A percentile compares a stretch with the other conserved stretches of the same genome.
These are phyloP conservation scores for Lepidopterella palustris DNA, from an alignment of 495 filamentous ascomycete genomes.

Conservation along the genomic window DNA sequence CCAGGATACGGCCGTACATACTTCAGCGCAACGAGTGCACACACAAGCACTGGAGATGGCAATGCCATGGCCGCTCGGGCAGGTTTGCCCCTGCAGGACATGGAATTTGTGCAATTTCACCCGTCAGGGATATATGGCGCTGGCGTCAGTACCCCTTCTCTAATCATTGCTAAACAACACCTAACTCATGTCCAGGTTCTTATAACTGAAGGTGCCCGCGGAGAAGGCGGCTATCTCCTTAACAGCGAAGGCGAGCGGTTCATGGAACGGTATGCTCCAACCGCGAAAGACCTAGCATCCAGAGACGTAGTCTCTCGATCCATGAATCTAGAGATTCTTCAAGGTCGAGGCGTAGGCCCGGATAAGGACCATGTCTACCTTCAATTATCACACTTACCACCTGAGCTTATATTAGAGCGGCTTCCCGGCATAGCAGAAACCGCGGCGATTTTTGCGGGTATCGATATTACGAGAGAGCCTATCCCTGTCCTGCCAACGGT, in stretches of 20 bases:
- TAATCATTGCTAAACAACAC: no score
- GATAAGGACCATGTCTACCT: conserved; percentile 98
- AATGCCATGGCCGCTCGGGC: conserved; percentile 98
- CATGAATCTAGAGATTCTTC: conserved; percentile 95
- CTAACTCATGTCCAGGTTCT: no score
- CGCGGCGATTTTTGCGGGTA: conserved; percentile 89
- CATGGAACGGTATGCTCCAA: conserved; percentile 95
- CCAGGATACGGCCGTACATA: conserved; percentile 94
- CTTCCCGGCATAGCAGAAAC: conserved; percentile 98
- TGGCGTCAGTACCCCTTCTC: no score
- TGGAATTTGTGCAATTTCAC: conserved; percentile 98
- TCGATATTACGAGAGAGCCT: conserved; percentile 92
- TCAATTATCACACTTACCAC: conserved; percentile 86
- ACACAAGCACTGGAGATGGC: conserved; percentile 97
- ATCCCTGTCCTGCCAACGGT: conserved; percentile 96
- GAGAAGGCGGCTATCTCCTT: conserved; percentile 91
- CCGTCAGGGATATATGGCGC: conserved; percentile 97
- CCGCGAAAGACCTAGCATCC: conserved; percentile 88
- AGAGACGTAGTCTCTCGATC: conserved; percentile 92
- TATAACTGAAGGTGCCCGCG: conserved; percentile 95
- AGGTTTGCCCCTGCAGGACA: conserved; percentile 93
- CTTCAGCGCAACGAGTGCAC: conserved; percentile 95
- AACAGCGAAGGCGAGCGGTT: conserved; percentile 96
- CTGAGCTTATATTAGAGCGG: conserved; percentile 87
- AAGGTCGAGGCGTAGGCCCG: conserved; percentile 89